phyloP scores from a whole-genome alignment of 2,329 filamentous ascomycete genomes.

The Sarocladiaceae sp. region DNA sequence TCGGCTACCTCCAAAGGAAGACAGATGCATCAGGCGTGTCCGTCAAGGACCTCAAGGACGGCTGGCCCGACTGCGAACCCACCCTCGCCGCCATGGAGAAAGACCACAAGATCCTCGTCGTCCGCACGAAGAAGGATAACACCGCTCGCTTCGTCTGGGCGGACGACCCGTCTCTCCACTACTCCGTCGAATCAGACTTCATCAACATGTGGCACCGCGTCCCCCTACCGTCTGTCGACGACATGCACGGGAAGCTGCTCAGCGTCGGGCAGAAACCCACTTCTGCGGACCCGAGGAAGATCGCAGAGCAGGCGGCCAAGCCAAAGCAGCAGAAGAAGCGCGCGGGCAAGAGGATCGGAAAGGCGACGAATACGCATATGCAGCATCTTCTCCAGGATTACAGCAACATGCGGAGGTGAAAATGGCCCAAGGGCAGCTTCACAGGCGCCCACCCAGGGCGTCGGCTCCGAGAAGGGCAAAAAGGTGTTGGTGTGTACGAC shows the following conservation, averaged over 20 bases:
- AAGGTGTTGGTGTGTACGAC: too few species aligned
- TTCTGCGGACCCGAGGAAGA: constrained; percentile 60
- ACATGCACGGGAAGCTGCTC: constrained; percentile 70
- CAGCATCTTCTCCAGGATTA: constrained; percentile 72
- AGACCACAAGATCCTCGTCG: constrained; percentile 75
- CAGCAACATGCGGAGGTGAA: constrained; percentile 38
- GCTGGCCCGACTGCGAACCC: constrained; percentile 80
- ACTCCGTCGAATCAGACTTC: constrained; percentile 77
- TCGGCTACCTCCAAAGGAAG: constrained; percentile 74
- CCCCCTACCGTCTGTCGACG: constrained; percentile 66
- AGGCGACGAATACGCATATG: constrained; percentile 88
- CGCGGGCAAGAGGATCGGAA: constrained; percentile 59
- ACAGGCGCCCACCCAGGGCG: too few species aligned
- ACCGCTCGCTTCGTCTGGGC: constrained; percentile 81
- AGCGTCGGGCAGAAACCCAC: constrained; percentile 78
- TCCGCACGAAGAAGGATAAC: constrained; percentile 87
- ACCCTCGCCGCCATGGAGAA: constrained; percentile 72
- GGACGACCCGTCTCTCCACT: constrained; percentile 72
- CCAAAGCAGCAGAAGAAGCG: constrained; percentile 70
- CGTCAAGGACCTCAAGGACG: constrained; percentile 91
- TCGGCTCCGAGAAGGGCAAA: too few species aligned
- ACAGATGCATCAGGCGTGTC: constrained; percentile 72
- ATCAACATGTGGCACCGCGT: constrained; percentile 76
- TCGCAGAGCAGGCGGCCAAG: constrained; percentile 40
- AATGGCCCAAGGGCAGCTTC: neutral